These are phyloP conservation scores for Scorias spongiosa DNA, from an alignment of 2,329 filamentous ascomycete genomes.

Conservation along the genomic window DNA sequence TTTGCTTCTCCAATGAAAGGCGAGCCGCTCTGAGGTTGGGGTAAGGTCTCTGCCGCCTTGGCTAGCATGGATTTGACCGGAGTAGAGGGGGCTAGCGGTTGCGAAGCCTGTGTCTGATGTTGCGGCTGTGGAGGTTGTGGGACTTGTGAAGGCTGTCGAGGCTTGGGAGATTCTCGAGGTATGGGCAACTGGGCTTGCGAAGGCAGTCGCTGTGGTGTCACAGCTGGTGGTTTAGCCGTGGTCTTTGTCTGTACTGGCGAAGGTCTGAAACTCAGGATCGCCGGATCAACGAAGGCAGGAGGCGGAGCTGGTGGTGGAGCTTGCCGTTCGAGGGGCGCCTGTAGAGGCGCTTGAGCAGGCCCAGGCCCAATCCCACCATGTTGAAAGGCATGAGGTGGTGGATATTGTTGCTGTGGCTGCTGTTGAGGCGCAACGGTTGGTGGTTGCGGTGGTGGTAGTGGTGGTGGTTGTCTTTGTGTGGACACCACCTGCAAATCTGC, in stretches of 20 bases:
- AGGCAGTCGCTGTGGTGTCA: background rate
- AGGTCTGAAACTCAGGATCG: constrained; percentile 55
- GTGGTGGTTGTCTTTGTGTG: constrained; percentile 5
- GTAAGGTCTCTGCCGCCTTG: constrained; percentile 20
- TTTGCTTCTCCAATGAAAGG: constrained; percentile 21
- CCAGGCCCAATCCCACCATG: background rate
- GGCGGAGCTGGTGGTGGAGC: constrained; percentile 17
- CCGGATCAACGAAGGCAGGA: constrained; percentile 58
- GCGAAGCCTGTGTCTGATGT: constrained; percentile 26
- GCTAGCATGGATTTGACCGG: background rate
- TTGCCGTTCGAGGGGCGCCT: constrained; percentile 7
- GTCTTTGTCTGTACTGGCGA: constrained; percentile 14
- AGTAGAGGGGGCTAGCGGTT: constrained; percentile 6
- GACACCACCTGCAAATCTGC: constrained; percentile 39
- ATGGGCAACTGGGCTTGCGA: too few relatives aligned
- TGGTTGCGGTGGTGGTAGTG: constrained; percentile 11
- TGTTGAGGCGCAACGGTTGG: constrained; percentile 1
- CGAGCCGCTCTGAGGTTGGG: constrained; percentile 19
- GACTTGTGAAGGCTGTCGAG: background rate
- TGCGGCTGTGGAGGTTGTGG: constrained; percentile 13
- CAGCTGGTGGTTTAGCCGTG: constrained; percentile 7
- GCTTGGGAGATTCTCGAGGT: too few relatives aligned
- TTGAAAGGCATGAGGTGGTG: too few relatives aligned
- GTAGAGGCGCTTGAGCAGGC: constrained; percentile 7
- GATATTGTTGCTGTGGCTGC: constrained; percentile 2